phyloP scores from a whole-genome alignment of 371 early-diverging fungal species.

The Globomyces sp. region DNA sequence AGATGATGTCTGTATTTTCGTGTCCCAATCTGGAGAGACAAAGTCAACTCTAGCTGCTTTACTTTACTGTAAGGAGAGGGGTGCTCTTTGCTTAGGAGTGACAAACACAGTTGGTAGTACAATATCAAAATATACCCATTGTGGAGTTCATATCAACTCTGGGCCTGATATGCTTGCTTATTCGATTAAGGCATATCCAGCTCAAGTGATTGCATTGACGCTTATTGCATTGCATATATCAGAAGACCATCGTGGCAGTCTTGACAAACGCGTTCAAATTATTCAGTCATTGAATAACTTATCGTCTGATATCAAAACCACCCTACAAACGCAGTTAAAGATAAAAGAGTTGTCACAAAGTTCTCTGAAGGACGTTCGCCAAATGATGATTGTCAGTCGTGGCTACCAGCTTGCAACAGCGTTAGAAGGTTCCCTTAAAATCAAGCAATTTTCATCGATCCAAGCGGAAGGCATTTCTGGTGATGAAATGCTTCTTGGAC shows the following conservation, averaged over 20 bases:
- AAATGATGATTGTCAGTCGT: conserved; percentile 95
- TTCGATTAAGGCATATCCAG: conserved; percentile 99
- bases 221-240: conserved; percentile 98
- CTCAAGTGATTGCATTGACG: conserved; percentile 96
- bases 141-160: conserved; percentile 99
- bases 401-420: conserved; percentile 99
- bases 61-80: conserved; percentile 97
- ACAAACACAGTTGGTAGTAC: conserved; percentile 99
- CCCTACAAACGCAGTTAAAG: conserved; percentile 77
- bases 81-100: conserved; percentile 98
- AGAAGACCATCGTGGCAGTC: conserved; percentile 86
- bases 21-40: conserved; percentile 99
- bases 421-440: conserved; percentile 92
- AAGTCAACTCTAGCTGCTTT: conserved; percentile 98
- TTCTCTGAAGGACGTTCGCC: conserved; percentile 60
- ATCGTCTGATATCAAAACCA: conserved; percentile 87
- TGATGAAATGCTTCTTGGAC: conserved; percentile 99
- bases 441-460: conserved; percentile 99
- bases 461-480: conserved; percentile 98
- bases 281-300: conserved; percentile 92
- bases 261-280: conserved; percentile 88
- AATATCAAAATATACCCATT: conserved; percentile 98
- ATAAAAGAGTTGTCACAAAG: conserved; percentile 80
- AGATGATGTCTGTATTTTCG: conserved; percentile 98
- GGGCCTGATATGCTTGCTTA: conserved; percentile 99